Evolutionary conservation across 2,329 filamentous ascomycete genomes (phyloP), one percentile per base, ranked within the genome.

Genomic region (Ophiostoma sp.): DNA sequence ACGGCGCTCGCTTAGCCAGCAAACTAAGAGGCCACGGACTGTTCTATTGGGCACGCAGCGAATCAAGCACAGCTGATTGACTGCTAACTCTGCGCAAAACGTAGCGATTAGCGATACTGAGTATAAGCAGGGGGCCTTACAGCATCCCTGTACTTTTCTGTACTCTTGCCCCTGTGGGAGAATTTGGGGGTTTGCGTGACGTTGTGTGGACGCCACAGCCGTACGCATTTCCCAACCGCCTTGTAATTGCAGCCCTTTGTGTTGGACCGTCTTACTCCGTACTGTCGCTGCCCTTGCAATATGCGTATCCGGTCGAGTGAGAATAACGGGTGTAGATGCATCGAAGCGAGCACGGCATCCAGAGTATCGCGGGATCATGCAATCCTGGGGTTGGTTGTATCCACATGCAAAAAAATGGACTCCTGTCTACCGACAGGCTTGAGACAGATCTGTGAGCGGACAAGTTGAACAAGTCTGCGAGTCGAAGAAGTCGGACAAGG

Each of bases 401-500:
- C 22, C 25, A 68, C 64, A 68, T 68, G 64, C 64, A 68, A 64
- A 66, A 15, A 22, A 33, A 33, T n/a, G 1, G 39, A 9, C 22
- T 22, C 22, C 12, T 48, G 15, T 45, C 61, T 9, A n/a, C 7
- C 15, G 22, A 68, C 39, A 59, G 22, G 22, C 15, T 17, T 39
- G 59, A 17, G 15, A 28, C 12, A 31, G 25, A 22, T 42, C 39
- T 42, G 39, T 12, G 39, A 7, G 4, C 39, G 39, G 63, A 31
- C 63, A 68, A 68, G 63, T 48, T 17, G 57, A 63, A 63, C 59
- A 63, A 63, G 57, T 39, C 57, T 3, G n/a, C 19, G 17, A 7
- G 50, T 52, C 17, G 6, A 50, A 36, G 57, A 55, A 36, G 57
- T 39, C 33, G 31, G 61, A 66, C 36, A 25, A 66, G 61, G 61